These are phyloP conservation scores for Fusarium veterinarium DNA, from an alignment of 2,329 filamentous ascomycete species.

Conservation along the genomic window DNA sequence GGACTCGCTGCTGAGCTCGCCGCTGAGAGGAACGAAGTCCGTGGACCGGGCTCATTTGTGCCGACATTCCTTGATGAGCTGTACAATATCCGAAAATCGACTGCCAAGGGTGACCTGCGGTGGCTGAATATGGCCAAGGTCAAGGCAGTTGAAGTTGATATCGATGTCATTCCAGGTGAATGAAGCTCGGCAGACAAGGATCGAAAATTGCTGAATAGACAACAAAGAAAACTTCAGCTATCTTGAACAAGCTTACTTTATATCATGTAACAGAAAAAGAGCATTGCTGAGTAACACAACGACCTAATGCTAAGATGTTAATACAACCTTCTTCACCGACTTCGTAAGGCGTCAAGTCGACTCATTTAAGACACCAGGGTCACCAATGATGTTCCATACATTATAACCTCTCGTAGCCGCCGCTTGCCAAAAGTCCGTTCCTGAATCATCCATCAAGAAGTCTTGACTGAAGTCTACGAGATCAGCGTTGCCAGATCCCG, in stretches of 20 bases:
- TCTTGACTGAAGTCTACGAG: conserved; percentile 39
- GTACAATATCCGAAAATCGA: conserved; percentile 61
- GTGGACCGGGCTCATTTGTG: conserved; percentile 87
- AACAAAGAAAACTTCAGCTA: neutral
- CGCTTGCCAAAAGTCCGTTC: conserved; percentile 44
- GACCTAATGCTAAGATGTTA: neutral
- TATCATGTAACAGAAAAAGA: neutral
- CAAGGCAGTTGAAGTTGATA: conserved; percentile 49
- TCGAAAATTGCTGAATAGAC: neutral
- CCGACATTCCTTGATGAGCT: conserved; percentile 84
- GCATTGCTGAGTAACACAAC: neutral
- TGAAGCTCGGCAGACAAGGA: neutral
- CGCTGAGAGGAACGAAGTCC: conserved; percentile 72
- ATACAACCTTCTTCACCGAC: neutral
- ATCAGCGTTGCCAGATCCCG: conserved; percentile 35
- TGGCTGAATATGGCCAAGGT: conserved; percentile 68
- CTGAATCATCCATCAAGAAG: conserved; percentile 38
- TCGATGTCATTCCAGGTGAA: conserved; percentile 17
- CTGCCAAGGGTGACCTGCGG: conserved; percentile 57
- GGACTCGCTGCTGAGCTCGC: conserved; percentile 78
- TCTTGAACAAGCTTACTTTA: conserved; percentile 8
- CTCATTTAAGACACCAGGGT: conserved; percentile 41
- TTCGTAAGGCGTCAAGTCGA: conserved; percentile 2
- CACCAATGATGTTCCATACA: conserved; percentile 46
- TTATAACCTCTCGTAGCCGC: conserved; percentile 36